Percentiles rank a stretch among this genome's conserved stretches.
These are phyloP conservation scores for Cutaneotrichosporon dermatis DNA, from an alignment of 1,284 basidiomycete genomes.

Conservation along the genomic window DNA sequence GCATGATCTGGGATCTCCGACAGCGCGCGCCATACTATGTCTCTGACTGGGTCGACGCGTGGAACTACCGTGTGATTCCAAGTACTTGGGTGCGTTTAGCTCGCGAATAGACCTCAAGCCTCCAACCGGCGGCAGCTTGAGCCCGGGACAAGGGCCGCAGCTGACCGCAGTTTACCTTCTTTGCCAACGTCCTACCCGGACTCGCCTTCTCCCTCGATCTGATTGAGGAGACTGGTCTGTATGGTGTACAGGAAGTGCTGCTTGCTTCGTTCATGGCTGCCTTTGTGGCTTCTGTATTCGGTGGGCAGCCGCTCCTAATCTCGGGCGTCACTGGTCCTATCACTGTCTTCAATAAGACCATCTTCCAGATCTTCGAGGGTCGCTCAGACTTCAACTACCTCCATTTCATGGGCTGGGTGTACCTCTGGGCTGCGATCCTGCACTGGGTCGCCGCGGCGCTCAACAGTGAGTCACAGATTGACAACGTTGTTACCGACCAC, in stretches of 20 bases:
- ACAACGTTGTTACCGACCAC: too few relatives aligned
- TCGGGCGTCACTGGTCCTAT: constrained; percentile 93
- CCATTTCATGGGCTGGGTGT: constrained; percentile 86
- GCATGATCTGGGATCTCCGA: constrained; percentile 71
- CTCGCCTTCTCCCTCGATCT: constrained; percentile 90
- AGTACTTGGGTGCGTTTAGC: constrained; percentile 52
- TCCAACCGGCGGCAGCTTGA: too few relatives aligned
- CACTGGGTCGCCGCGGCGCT: constrained; percentile 82
- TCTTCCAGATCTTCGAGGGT: constrained; percentile 67
- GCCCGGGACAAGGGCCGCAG: too few relatives aligned
- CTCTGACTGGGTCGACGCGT: constrained; percentile 82
- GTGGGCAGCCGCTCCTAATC: constrained; percentile 86
- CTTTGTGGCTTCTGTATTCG: constrained; percentile 83
- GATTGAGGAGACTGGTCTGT: constrained; percentile 80
- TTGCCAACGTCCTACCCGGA: constrained; percentile 66
- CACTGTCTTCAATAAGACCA: constrained; percentile 86
- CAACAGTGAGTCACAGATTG: constrained; percentile 59
- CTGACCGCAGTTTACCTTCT: constrained; percentile 43
- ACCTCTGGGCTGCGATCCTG: constrained; percentile 87
- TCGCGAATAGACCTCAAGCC: too few relatives aligned
- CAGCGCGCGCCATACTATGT: constrained; percentile 73
- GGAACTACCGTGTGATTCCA: constrained; percentile 66
- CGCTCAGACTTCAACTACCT: constrained; percentile 57
- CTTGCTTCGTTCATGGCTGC: constrained; percentile 71
- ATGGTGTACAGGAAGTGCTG: constrained; percentile 81